A percentile compares a stretch with the other conserved stretches of the same genome.
Conservation (phyloP, 2,329 filamentous ascomycete genomes). For the Grosmannia clavigera region DNA sequence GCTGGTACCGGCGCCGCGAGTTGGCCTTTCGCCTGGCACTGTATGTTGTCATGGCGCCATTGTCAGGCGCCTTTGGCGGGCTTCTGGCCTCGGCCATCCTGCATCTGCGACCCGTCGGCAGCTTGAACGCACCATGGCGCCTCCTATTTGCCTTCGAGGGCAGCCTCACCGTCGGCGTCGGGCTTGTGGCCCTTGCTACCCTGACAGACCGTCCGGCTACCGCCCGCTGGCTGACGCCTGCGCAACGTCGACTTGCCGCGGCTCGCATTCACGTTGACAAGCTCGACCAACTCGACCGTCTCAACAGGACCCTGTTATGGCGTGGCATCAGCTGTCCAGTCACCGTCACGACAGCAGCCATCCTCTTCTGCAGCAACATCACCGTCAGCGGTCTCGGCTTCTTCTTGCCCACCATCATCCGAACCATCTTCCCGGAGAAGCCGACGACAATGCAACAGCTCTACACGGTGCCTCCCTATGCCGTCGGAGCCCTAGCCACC, state of each 20-base stretch:
- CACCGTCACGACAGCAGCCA: constrained; percentile 46
- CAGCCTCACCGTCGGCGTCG: constrained; percentile 49
- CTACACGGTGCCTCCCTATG: neutral
- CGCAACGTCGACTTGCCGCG: constrained; percentile 50
- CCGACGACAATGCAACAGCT: neutral
- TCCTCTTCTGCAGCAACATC: constrained; percentile 11
- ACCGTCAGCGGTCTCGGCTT: neutral
- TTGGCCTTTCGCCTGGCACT: constrained; percentile 46
- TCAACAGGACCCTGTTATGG: constrained; percentile 3
- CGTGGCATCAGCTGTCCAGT: constrained; percentile 18
- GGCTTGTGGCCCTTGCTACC: constrained; percentile 45
- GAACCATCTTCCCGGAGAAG: neutral
- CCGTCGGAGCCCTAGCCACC: constrained; percentile 18
- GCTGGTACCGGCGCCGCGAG: constrained; percentile 53
- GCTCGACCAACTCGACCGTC: constrained; percentile 37
- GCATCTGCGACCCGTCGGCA: constrained; percentile 19
- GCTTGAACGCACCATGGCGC: constrained; percentile 42
- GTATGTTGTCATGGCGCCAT: constrained; percentile 48
- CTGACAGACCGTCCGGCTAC: constrained; percentile 53
- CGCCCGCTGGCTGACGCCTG: constrained; percentile 54
- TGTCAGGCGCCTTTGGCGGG: constrained; percentile 8
- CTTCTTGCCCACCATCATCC: neutral
- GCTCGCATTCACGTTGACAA: constrained; percentile 50
- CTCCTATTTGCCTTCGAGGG: constrained; percentile 29
- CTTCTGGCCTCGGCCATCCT: constrained; percentile 7